Evolutionary conservation across 2,329 filamentous ascomycete genomes (phyloP).

Genomic region (Anisogramma anomala): DNA sequence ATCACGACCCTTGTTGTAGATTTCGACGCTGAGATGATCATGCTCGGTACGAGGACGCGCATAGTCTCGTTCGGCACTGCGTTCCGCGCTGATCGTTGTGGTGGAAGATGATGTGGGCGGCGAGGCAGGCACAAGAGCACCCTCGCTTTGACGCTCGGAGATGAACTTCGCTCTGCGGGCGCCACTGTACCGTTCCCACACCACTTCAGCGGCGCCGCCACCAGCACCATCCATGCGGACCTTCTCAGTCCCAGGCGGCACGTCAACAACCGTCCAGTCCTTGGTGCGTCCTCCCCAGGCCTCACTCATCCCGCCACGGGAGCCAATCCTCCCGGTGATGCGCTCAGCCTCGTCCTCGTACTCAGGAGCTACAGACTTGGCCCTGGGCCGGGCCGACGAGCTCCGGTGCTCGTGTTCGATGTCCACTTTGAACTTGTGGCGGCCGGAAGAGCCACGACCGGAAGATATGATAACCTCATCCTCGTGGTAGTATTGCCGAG

Average conservation of each 20-base stretch:
- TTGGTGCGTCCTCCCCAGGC: slow-evolving; percentile 62
- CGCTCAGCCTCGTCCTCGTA: slow-evolving; percentile 59
- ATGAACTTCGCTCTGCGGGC: slow-evolving; percentile 64
- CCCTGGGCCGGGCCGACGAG: slow-evolving; percentile 33
- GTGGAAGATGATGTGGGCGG: slow-evolving; percentile 20
- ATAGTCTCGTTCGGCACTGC: slow-evolving; percentile 18
- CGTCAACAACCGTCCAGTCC: slow-evolving; percentile 73
- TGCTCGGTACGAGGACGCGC: slow-evolving; percentile 23
- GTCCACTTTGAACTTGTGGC: slow-evolving; percentile 34
- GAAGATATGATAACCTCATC: slow-evolving; percentile 56
- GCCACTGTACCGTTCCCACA: slow-evolving; percentile 70
- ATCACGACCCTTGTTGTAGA: slow-evolving; percentile 32
- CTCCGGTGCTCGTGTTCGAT: slow-evolving; percentile 26
- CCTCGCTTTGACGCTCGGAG: slow-evolving; percentile 47
- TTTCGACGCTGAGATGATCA: slow-evolving; percentile 33
- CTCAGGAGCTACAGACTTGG: slow-evolving; percentile 38
- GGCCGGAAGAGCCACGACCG: slow-evolving; percentile 44
- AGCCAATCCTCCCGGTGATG: slow-evolving; percentile 42
- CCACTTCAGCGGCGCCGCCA: slow-evolving; percentile 63
- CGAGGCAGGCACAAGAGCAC: slow-evolving; percentile 23
- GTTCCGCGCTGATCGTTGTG: slow-evolving; percentile 17
- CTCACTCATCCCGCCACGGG: slow-evolving; percentile 58
- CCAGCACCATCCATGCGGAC: slow-evolving; percentile 74
- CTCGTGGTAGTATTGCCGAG: slow-evolving; percentile 37
- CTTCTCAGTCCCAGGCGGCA: slow-evolving; percentile 70